Base-by-base conservation (phyloP, 768 basidiomycete genomes). In the Trametes sanguinea region DNA sequence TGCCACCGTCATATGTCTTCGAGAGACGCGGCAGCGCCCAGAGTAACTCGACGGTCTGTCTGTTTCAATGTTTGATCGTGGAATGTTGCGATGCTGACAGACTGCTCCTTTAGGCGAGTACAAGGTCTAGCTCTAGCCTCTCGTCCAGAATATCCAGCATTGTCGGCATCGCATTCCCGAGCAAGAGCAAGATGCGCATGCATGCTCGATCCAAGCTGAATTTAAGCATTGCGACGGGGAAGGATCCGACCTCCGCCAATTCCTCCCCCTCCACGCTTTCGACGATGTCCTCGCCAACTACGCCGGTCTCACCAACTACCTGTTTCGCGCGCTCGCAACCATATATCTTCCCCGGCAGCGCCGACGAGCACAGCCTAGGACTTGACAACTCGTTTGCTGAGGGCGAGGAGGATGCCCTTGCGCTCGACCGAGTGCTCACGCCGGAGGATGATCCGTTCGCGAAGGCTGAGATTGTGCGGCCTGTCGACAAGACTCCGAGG, bases 401-500 rank as follows among this genome's bases (percentile, higher is more conserved):
- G 53, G 14, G 44, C 1, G 53, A 58, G 9, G 64, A 65, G 16
- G 66, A 69, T 30, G 52, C 62, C 8, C 39, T 63, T 4, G 55
- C 60, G 1, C 62, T 71, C 33, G 70, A 66, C 9, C 66, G 72
- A 30, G 72, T 73, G 9, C 61, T 73, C 10, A 73, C 72, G 3
- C 72, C 69, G 0, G 71, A 71, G 40, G 61, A 53, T 5, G 72
- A 73, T 58, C 72, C 72, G 4, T 73, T 73, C 54, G 64, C 64
- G 42, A 70, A 70, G 57, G 59, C 54, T 9, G 67, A 69, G 14
- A 68, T 72, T 16, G 57, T 50, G 13, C 32, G 68, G 6, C 57
- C 63, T 5, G 29, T 47, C 4, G 57, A 60, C 8, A 53, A 54
- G 2, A 60, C 63, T 14, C 63, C 63, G 5, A 52, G 63, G 2